Percentiles rank a stretch among this genome's conserved stretches.
Conservation (phyloP, 805 yeast genomes). For the Blastobotrys mokoenaii region DNA sequence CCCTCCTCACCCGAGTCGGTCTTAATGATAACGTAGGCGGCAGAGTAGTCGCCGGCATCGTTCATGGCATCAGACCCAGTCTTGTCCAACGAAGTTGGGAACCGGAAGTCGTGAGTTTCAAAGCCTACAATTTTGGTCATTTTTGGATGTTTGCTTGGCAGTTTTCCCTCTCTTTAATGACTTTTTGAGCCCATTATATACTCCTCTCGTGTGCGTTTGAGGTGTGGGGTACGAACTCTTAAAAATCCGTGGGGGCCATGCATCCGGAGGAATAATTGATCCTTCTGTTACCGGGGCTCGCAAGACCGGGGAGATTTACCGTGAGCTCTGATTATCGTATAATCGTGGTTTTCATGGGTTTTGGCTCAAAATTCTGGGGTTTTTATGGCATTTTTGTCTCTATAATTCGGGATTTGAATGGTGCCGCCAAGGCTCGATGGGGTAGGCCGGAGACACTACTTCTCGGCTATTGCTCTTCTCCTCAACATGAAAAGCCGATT, state of each 20-base stretch:
- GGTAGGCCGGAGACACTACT: too few relatives aligned
- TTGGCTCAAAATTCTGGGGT: not conserved
- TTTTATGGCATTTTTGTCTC: not conserved
- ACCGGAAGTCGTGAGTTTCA: constrained; percentile 29
- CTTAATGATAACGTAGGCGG: constrained; percentile 30
- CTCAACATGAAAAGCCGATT: too few relatives aligned
- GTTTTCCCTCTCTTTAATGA: not conserved
- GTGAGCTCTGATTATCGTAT: too few relatives aligned
- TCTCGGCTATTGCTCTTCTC: too few relatives aligned
- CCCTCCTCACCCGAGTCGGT: constrained; percentile 29
- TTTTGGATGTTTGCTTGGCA: constrained; percentile 1
- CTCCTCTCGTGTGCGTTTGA: not conserved
- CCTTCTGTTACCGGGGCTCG: too few relatives aligned
- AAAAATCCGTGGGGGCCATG: not conserved
- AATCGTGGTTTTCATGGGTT: too few relatives aligned
- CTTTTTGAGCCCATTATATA: not conserved
- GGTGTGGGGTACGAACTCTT: not conserved
- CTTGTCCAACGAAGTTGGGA: constrained; percentile 34
- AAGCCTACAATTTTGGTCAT: constrained; percentile 25
- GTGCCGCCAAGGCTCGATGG: too few relatives aligned
- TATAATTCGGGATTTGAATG: not conserved
- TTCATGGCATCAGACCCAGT: constrained; percentile 39
- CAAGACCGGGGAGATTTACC: too few relatives aligned
- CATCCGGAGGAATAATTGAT: not conserved
- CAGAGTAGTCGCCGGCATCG: constrained; percentile 34